Conservation (phyloP, 768 basidiomycete species). For the Coprinopsis strossmayeri region DNA sequence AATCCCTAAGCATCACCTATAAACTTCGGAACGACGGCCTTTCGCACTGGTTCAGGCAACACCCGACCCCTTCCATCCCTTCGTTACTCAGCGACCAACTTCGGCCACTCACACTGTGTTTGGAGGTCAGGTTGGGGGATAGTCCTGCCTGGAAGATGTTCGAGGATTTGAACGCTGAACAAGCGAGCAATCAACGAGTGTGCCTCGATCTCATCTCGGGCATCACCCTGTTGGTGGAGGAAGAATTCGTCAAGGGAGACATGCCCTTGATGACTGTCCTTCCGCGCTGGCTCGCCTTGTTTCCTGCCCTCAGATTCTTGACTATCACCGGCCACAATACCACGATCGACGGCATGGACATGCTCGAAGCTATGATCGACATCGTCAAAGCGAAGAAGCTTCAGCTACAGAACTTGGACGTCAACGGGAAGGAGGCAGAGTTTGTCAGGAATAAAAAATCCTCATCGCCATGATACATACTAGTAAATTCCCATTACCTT, state of each 20-base stretch:
- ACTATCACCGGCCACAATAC: constrained; percentile 3
- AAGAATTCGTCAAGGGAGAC: constrained; percentile 12
- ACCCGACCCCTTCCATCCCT: constrained; percentile 15
- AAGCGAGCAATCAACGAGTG: background rate
- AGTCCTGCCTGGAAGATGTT: constrained; percentile 19
- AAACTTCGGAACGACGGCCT: constrained; percentile 17
- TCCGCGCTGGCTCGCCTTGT: constrained; percentile 15
- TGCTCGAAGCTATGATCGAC: constrained; percentile 3
- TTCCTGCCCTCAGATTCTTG: constrained; percentile 10
- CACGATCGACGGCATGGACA: constrained; percentile 1
- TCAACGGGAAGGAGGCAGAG: constrained; percentile 14
- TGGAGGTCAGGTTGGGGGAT: constrained; percentile 15
- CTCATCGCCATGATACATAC: background rate
- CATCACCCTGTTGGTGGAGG: constrained; percentile 14
- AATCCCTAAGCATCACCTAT: constrained; percentile 16
- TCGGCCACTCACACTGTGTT: constrained; percentile 13
- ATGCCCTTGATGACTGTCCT: constrained; percentile 13
- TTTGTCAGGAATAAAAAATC: background rate
- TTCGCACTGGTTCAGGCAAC: constrained; percentile 15
- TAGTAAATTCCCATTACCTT: background rate
- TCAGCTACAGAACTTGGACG: constrained; percentile 12
- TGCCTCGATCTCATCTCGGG: constrained; percentile 13
- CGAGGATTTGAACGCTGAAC: constrained; percentile 12
- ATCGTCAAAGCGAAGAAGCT: constrained; percentile 10
- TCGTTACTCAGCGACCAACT: constrained; percentile 13